Base-by-base conservation (phyloP, 805 yeast species). In the Candida insectorum region DNA sequence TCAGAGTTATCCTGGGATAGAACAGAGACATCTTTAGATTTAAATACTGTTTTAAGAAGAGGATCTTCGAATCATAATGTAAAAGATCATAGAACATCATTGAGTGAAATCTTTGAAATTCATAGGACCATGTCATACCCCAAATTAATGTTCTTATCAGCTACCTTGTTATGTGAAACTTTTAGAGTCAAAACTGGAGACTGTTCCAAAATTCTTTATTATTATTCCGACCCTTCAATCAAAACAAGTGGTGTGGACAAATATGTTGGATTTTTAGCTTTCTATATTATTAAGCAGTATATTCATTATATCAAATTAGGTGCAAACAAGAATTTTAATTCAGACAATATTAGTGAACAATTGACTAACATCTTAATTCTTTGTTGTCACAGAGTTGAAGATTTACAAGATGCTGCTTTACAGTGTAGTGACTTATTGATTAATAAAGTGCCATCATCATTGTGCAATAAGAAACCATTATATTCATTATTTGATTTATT, bases 21-120 rank as follows among this genome's bases (percentile, higher is more conserved):
- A 50, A 81, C 91, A 9, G 98, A 93, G 54, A 86, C 95, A 13
- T 86, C 96, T 2, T 70, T 93, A 41, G 97, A 93, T 49, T 72
- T 93, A 66, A 93, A 93, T 52, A 82, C 96, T 1, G 87, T 93
- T 18, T 69, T 93, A 33, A 76, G 95, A 52, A 73, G 97, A 41
- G 95, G 96, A 10, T 81, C 96, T 0, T 85, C 95, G 2, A 83
- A 83, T 48, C 79, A 77, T 37, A 85, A 85, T 40, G 79, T 84
- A 30, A 84, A 79, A 54, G 77, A 80, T 39, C 96, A 88, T 54
- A 79, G 78, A 36, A 80, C 73, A 33, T 71, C 74, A 16, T 62
- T 84, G 33, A 69, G 73, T 14, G 70, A 67, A 15, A 59, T 75
- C 14, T 58, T 77, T 20, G 72, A 71, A 25, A 62, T 75, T 21